Evolutionary conservation across 495 filamentous ascomycete genomes (phyloP).

Genomic region (Geopyxis carbonaria): DNA sequence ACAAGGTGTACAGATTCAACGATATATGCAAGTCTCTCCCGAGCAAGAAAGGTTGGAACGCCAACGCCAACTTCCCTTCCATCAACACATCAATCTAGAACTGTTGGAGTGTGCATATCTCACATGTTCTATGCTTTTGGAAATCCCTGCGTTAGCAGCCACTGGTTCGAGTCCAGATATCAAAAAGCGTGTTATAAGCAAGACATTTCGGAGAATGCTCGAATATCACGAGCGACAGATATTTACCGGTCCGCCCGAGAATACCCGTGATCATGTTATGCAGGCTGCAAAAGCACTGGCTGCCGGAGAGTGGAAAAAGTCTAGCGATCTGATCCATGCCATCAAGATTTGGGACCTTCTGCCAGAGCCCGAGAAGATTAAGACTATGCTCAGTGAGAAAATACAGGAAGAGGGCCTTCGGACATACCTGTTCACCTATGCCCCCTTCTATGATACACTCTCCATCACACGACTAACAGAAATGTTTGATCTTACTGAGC

Average conservation of each 20-base stretch:
- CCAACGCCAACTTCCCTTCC: conserved; percentile 93
- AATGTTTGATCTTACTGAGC: conserved; percentile 88
- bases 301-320: conserved; percentile 95
- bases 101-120: conserved; percentile 96
- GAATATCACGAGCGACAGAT: conserved; percentile 99
- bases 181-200: conserved; percentile 96
- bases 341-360: conserved; percentile 99
- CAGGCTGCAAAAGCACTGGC: conserved; percentile 93
- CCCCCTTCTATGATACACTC: conserved; percentile 96
- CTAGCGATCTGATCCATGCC: conserved; percentile 72
- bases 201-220: conserved; percentile 96
- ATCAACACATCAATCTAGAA: conserved; percentile 99
- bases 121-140: conserved; percentile 94
- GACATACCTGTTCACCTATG: conserved; percentile 99
- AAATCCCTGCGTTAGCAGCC: conserved; percentile 92
- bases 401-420: conserved; percentile 96
- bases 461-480: conserved; percentile 62
- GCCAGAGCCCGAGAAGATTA: conserved; percentile 73
- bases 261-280: conserved; percentile 97
- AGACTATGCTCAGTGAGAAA: conserved; percentile 89
- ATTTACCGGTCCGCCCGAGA: conserved; percentile 95
- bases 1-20: conserved; percentile 94
- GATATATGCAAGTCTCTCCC: conserved; percentile 82
- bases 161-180: conserved; percentile 90
- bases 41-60: conserved; percentile 95